Percentiles rank a stretch among this genome's conserved stretches.
These are phyloP conservation scores for Pulveroboletus sp. DNA, from an alignment of 768 basidiomycete genomes.

Conservation along the genomic window DNA sequence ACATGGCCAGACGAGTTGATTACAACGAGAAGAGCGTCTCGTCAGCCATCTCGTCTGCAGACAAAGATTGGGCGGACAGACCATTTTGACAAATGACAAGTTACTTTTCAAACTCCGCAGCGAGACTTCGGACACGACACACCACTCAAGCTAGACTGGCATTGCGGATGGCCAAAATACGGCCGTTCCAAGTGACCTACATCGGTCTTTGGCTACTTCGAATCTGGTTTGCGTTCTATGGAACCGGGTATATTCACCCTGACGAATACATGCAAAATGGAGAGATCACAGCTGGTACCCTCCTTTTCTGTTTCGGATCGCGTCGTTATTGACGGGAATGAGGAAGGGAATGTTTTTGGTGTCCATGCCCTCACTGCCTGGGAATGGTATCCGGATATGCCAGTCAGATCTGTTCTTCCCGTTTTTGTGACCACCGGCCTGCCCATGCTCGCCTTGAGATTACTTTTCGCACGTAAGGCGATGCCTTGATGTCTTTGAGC, in stretches of 20 bases:
- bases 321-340: conserved; percentile 6
- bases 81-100: conserved; percentile 23
- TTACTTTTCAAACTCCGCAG: conserved; percentile 28
- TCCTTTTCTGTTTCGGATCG: conserved; percentile 1
- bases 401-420: conserved; percentile 35
- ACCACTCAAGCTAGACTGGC: background rate
- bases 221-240: conserved; percentile 30
- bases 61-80: conserved; percentile 18
- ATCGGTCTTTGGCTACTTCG: conserved; percentile 26
- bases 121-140: background rate
- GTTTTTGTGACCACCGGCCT: conserved; percentile 32
- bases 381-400: conserved; percentile 37
- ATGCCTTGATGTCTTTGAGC: background rate
- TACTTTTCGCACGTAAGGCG: conserved; percentile 23
- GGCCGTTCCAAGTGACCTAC: conserved; percentile 20
- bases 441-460: conserved; percentile 23
- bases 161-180: conserved; percentile 9
- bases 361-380: conserved; percentile 31
- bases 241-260: conserved; percentile 39
- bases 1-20: background rate
- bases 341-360: conserved; percentile 28
- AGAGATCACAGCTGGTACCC: conserved; percentile 35
- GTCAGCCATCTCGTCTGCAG: conserved; percentile 14
- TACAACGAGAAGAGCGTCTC: background rate
- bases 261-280: conserved; percentile 42